These are phyloP conservation scores for Vanrija pseudolonga DNA, from an alignment of 1,284 basidiomycete genomes.

Conservation along the genomic window DNA sequence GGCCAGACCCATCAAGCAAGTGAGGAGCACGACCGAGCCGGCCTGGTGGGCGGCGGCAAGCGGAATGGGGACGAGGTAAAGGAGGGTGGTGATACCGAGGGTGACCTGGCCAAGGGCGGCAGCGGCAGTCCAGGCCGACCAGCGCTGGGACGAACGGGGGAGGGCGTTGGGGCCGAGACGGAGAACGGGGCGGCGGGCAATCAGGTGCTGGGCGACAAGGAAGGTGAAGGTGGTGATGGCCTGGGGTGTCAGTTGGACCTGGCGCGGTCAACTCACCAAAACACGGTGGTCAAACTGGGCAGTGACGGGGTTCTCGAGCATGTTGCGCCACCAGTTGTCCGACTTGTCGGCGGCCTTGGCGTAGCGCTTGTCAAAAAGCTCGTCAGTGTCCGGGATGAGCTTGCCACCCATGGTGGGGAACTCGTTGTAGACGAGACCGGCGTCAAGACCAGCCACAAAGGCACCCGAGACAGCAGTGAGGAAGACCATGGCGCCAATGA, in stretches of 20 bases:
- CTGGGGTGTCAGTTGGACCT: slow-evolving; percentile 49
- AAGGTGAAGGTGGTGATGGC: slow-evolving; percentile 76
- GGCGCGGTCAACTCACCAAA: slow-evolving; percentile 57
- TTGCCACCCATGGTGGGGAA: slow-evolving; percentile 95
- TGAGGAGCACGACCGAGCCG: slow-evolving; percentile 82
- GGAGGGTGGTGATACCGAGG: slow-evolving; percentile 84
- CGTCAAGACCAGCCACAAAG: slow-evolving; percentile 96
- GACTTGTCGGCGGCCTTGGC: slow-evolving; percentile 63
- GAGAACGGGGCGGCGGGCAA: slow-evolving; percentile 57
- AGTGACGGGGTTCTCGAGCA: slow-evolving; percentile 95
- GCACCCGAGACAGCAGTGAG: slow-evolving; percentile 84
- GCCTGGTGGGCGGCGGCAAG: slow-evolving; percentile 93
- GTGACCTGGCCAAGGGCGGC: slow-evolving; percentile 83
- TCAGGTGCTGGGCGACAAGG: slow-evolving; percentile 63
- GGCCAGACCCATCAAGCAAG: slow-evolving; percentile 74
- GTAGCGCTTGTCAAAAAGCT: slow-evolving; percentile 77
- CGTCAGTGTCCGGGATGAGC: slow-evolving; percentile 73
- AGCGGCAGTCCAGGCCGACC: slow-evolving; percentile 66
- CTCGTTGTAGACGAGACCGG: slow-evolving; percentile 94
- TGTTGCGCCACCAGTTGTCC: slow-evolving; percentile 85
- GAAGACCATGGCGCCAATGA: slow-evolving; percentile 72
- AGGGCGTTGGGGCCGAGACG: slow-evolving; percentile 54
- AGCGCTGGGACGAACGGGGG: slow-evolving; percentile 63
- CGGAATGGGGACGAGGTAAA: slow-evolving; percentile 90
- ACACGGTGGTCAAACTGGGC: slow-evolving; percentile 96